Percentiles rank a stretch among this genome's conserved stretches.
Conservation (phyloP, 2,329 filamentous ascomycete species). For the Didymella pinodella region DNA sequence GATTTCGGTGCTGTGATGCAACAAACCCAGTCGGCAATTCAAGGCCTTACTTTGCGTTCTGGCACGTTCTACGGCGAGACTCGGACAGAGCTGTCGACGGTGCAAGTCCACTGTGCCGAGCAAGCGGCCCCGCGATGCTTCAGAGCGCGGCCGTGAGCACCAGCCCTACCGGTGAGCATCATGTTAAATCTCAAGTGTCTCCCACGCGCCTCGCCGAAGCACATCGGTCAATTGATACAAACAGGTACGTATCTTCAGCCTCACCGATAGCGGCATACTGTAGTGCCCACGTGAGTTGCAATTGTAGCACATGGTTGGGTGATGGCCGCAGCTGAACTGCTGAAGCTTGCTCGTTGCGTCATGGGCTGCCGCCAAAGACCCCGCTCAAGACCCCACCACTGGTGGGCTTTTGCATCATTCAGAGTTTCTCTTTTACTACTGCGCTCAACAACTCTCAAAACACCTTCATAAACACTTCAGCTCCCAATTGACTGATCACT, state of each 20-base stretch:
- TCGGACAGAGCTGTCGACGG: constrained; percentile 35
- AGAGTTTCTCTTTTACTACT: constrained; percentile 30
- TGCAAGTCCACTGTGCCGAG: constrained; percentile 38
- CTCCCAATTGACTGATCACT: constrained; percentile 20
- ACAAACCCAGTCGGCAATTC: constrained; percentile 32
- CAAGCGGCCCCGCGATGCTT: constrained; percentile 41
- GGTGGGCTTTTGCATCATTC: constrained; percentile 4
- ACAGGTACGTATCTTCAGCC: constrained; percentile 16
- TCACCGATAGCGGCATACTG: constrained; percentile 7
- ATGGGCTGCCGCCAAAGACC: constrained; percentile 7
- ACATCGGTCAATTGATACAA: constrained; percentile 15
- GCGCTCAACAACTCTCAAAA: constrained; percentile 20
- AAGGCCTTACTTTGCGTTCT: constrained; percentile 27
- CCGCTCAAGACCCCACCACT: constrained; percentile 22
- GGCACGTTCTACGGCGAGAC: constrained; percentile 42
- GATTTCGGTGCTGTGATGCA: constrained; percentile 19
- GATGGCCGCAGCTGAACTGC: constrained; percentile 10
- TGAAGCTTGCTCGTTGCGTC: constrained; percentile 21
- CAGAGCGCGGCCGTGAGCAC: constrained; percentile 49
- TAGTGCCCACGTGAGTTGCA: constrained; percentile 9
- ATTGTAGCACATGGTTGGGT: constrained; percentile 10
- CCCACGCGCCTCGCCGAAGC: constrained; percentile 47
- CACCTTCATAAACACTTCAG: constrained; percentile 16
- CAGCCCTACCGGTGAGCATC: constrained; percentile 19
- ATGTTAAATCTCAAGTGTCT: constrained; percentile 24